These are phyloP conservation scores for Lyophyllum semitale DNA, from an alignment of 768 basidiomycete genomes.

Conservation along the genomic window DNA sequence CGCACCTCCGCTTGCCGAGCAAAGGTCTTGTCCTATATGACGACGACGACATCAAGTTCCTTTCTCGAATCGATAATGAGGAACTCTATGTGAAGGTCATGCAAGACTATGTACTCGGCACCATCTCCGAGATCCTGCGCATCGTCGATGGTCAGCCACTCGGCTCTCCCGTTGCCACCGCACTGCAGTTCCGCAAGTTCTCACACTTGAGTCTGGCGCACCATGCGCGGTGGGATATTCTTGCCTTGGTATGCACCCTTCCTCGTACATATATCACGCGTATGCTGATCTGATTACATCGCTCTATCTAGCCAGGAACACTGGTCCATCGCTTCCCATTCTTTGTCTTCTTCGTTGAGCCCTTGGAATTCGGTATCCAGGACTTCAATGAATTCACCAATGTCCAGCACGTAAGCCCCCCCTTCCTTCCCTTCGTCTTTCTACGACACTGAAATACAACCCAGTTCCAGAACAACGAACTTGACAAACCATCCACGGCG, in stretches of 20 bases:
- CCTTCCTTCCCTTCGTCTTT: background rate
- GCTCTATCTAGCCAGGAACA: constrained; percentile 12
- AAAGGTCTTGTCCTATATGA: constrained; percentile 15
- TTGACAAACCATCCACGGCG: constrained; percentile 14
- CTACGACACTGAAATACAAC: background rate
- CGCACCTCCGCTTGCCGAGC: constrained; percentile 17
- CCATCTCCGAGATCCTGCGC: constrained; percentile 20
- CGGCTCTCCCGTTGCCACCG: constrained; percentile 8
- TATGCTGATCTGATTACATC: background rate
- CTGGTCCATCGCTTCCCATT: constrained; percentile 16
- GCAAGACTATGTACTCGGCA: constrained; percentile 21
- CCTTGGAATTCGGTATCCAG: constrained; percentile 22
- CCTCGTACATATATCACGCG: background rate
- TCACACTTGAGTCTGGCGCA: constrained; percentile 22
- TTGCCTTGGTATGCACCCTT: constrained; percentile 18
- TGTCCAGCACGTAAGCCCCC: constrained; percentile 14
- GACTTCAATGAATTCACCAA: constrained; percentile 21
- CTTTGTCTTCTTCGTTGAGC: constrained; percentile 23
- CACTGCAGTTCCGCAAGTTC: constrained; percentile 16
- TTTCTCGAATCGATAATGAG: constrained; percentile 21
- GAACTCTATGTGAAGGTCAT: constrained; percentile 13
- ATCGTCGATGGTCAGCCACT: constrained; percentile 5
- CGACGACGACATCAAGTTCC: constrained; percentile 11
- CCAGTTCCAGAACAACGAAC: constrained; percentile 18
- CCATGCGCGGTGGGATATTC: constrained; percentile 27